Percentiles rank a stretch among this genome's conserved stretches.
These are phyloP conservation scores for Colletotrichum plurivorum DNA, from an alignment of 2,329 filamentous ascomycete species.

Conservation along the genomic window DNA sequence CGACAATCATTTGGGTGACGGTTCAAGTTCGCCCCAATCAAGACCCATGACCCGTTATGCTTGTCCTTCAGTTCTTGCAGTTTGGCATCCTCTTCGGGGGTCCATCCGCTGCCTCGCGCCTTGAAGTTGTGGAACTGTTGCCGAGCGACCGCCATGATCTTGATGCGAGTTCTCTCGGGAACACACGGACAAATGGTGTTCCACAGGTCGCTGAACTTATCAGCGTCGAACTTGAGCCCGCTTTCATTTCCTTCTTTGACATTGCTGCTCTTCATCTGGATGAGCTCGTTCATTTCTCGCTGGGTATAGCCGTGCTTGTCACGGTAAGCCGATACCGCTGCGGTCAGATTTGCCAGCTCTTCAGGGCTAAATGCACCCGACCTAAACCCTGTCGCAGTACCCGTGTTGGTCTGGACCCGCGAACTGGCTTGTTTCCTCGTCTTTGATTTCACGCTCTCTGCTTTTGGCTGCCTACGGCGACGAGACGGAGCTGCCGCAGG, in stretches of 20 bases:
- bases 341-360: conserved; percentile 58
- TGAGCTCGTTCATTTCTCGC: conserved; percentile 62
- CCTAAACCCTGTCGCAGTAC: neutral
- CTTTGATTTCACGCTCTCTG: too few species aligned
- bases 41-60: conserved; percentile 71
- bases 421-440: too few species aligned
- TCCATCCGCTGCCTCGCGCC: conserved; percentile 71
- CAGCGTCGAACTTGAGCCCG: conserved; percentile 49
- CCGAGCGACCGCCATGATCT: conserved; percentile 70
- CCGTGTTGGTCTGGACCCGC: too few species aligned
- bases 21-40: conserved; percentile 73
- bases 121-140: conserved; percentile 77
- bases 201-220: conserved; percentile 64
- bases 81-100: conserved; percentile 69
- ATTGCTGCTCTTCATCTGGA: conserved; percentile 46
- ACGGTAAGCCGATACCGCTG: conserved; percentile 61
- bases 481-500: too few species aligned
- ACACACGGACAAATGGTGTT: conserved; percentile 60
- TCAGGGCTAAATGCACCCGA: conserved; percentile 59
- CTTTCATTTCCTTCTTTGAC: conserved; percentile 49
- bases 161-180: conserved; percentile 65
- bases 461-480: too few species aligned
- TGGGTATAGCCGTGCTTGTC: conserved; percentile 59
- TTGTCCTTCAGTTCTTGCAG: conserved; percentile 61
- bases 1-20: conserved; percentile 76